A percentile compares a stretch with the other conserved stretches of the same genome.
phyloP scores from a whole-genome alignment of 1,139 yeast genomes.

The Ashbya aceris region DNA sequence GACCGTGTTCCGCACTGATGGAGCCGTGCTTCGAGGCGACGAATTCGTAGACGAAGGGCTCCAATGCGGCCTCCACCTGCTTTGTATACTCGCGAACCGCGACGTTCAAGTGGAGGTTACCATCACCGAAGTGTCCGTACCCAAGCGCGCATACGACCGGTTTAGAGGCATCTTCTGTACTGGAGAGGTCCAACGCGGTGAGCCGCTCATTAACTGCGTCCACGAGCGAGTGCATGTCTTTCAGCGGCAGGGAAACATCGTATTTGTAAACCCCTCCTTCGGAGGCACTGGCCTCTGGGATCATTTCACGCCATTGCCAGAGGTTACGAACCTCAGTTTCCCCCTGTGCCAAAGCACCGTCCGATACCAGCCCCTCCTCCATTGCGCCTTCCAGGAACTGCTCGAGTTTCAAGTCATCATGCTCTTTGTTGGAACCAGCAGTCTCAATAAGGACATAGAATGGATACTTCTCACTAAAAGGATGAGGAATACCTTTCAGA shows the following conservation, averaged over 20 bases:
- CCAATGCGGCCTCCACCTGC: slow-evolving; percentile 63
- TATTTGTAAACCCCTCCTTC: slow-evolving; percentile 94
- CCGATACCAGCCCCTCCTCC: slow-evolving; percentile 75
- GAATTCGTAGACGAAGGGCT: slow-evolving; percentile 90
- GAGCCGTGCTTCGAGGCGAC: slow-evolving; percentile 68
- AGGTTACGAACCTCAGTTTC: slow-evolving; percentile 73
- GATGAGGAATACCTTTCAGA: slow-evolving; percentile 50
- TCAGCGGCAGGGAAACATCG: slow-evolving; percentile 78
- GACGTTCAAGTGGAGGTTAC: slow-evolving; percentile 82
- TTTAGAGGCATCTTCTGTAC: slow-evolving; percentile 50
- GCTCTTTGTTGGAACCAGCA: slow-evolving; percentile 83
- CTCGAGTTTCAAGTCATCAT: slow-evolving; percentile 71
- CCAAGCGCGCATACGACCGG: slow-evolving; percentile 87
- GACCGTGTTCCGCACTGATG: slow-evolving; percentile 88
- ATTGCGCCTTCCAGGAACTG: slow-evolving; percentile 71
- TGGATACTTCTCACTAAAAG: slow-evolving; percentile 73
- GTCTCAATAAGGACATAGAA: slow-evolving; percentile 90
- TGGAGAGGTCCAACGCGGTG: slow-evolving; percentile 39
- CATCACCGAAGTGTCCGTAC: slow-evolving; percentile 92
- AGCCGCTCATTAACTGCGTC: slow-evolving; percentile 58
- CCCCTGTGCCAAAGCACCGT: slow-evolving; percentile 94
- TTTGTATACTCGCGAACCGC: slow-evolving; percentile 72
- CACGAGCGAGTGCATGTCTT: slow-evolving; percentile 69
- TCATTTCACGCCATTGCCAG: slow-evolving; percentile 93
- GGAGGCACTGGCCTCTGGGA: slow-evolving; percentile 80